Percentiles rank a stretch among this genome's conserved stretches.
Conservation (phyloP, 345 rosid genomes). For the Heritiera littoralis region DNA sequence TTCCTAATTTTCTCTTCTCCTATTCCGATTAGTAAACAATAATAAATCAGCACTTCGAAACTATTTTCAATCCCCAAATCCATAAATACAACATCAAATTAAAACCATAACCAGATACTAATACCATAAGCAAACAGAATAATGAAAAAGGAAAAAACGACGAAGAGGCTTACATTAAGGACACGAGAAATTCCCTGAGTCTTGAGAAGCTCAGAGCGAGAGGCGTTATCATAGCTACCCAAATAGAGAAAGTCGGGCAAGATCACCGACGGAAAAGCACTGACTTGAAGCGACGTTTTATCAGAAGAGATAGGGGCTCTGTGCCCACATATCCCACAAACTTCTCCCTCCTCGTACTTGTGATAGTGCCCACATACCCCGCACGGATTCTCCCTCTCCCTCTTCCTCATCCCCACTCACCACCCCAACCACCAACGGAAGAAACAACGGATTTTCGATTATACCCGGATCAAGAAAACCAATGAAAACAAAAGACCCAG, state of each 20-base stretch:
- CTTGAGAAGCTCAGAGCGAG: slow-evolving; percentile 92
- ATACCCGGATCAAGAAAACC: slow-evolving; percentile 6
- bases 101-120: not conserved
- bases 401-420: slow-evolving; percentile 69
- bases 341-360: slow-evolving; percentile 98
- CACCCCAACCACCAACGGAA: not conserved
- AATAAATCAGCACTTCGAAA: not conserved
- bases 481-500: not conserved
- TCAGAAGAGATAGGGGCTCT: slow-evolving; percentile 54
- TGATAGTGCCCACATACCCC: slow-evolving; percentile 97
- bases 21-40: not conserved
- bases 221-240: slow-evolving; percentile 98
- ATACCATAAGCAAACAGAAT: not conserved
- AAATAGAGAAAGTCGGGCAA: slow-evolving; percentile 84
- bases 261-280: slow-evolving; percentile 93
- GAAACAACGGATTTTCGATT: not conserved
- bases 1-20: not conserved
- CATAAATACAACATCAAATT: not conserved
- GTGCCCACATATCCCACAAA: slow-evolving; percentile 95
- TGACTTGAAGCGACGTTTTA: slow-evolving; percentile 53
- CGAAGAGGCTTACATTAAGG: slow-evolving; percentile 67
- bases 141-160: not conserved
- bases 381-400: slow-evolving; percentile 98
- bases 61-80: not conserved
- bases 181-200: slow-evolving; percentile 82